phyloP scores from a whole-genome alignment of 1,284 basidiomycete species.

The Erythrobasidium hasegawianum region DNA sequence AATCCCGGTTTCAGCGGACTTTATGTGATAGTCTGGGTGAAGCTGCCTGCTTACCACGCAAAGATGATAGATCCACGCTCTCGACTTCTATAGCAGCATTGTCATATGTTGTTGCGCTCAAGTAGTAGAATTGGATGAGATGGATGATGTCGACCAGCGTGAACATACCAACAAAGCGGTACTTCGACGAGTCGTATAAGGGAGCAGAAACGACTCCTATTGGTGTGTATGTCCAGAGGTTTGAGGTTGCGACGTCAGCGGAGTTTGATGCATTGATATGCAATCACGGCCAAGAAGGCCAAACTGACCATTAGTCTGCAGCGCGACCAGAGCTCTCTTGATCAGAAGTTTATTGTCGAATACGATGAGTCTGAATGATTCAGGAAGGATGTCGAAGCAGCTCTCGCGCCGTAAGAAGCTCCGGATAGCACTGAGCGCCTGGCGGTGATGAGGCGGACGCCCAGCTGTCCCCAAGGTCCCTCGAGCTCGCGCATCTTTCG shows the following conservation, averaged over 20 bases:
- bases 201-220: conserved; percentile 95
- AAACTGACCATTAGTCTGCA: conserved; percentile 73
- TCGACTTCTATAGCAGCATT: conserved; percentile 87
- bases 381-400: conserved; percentile 46
- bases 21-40: neutral
- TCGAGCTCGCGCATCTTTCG: conserved; percentile 9
- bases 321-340: conserved; percentile 84
- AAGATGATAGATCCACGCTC: conserved; percentile 80
- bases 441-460: conserved; percentile 25
- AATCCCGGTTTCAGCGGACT: conserved; percentile 11
- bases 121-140: conserved; percentile 93
- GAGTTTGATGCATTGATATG: neutral
- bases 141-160: conserved; percentile 94
- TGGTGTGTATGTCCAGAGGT: neutral
- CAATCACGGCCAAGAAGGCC: neutral
- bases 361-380: conserved; percentile 88
- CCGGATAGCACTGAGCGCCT: conserved; percentile 40
- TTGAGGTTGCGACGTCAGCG: neutral
- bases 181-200: conserved; percentile 91
- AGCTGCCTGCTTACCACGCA: conserved; percentile 65
- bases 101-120: conserved; percentile 74
- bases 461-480: conserved; percentile 28
- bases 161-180: conserved; percentile 89
- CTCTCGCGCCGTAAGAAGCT: conserved; percentile 41
- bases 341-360: conserved; percentile 92